Conservation (phyloP, 352 stramenopile species). For the Pythium rhizo-oryzae region DNA sequence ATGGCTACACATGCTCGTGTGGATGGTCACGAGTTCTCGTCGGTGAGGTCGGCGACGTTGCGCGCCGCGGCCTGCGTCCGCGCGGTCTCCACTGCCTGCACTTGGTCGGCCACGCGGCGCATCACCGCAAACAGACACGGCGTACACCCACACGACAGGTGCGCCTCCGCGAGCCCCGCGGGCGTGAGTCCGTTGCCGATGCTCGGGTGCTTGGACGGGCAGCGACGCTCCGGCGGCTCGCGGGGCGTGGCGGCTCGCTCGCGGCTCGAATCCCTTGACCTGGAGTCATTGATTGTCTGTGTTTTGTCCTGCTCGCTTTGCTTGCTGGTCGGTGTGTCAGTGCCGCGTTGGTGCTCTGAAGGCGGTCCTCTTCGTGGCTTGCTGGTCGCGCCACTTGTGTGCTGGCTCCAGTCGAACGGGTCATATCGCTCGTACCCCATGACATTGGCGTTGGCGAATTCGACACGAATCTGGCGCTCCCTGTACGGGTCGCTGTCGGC, state of each 20-base stretch:
- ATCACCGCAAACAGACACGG: neutral
- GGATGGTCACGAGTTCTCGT: neutral
- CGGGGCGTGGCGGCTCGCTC: too few relatives aligned
- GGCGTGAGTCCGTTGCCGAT: neutral
- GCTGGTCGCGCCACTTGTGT: neutral
- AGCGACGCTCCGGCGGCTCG: neutral
- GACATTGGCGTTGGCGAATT: slow-evolving; percentile 24
- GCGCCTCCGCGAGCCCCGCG: neutral
- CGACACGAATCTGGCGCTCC: slow-evolving; percentile 26
- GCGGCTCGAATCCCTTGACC: too few relatives aligned
- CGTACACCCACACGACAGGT: neutral
- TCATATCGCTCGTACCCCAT: neutral
- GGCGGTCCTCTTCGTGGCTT: too few relatives aligned
- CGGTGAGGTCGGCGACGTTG: slow-evolving; percentile 1
- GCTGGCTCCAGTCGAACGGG: neutral
- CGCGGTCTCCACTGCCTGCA: neutral
- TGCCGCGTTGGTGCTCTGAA: neutral
- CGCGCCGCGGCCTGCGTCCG: neutral
- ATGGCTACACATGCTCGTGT: neutral
- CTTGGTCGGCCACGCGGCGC: neutral
- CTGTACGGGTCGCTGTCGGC: neutral
- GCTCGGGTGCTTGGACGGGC: neutral
- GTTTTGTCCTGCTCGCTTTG: neutral
- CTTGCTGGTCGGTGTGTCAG: neutral
- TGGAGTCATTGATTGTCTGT: neutral